Evolutionary conservation across 1,139 yeast genomes (phyloP).

Genomic region (Arxiozyma heterogenica): DNA sequence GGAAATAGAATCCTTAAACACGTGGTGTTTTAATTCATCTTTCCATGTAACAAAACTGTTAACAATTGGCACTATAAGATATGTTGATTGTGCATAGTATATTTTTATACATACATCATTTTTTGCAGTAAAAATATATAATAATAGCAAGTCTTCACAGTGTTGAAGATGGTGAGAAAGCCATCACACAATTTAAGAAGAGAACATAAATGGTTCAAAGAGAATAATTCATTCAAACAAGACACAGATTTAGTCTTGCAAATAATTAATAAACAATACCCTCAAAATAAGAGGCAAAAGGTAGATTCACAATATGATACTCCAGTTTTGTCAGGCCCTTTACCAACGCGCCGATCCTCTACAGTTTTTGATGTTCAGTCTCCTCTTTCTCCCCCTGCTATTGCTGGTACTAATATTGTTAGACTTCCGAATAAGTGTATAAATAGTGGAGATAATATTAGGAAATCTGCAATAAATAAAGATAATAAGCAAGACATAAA

Average conservation of each 20-base stretch:
- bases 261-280: conserved; percentile 12
- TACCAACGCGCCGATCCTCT: not conserved
- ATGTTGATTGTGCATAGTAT: not conserved
- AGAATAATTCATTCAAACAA: conserved; percentile 10
- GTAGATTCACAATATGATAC: not conserved
- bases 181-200: conserved; percentile 27
- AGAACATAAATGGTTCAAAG: conserved; percentile 28
- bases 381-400: not conserved
- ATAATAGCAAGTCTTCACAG: not conserved
- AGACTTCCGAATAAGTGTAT: not conserved
- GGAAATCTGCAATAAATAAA: too few species aligned
- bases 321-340: not conserved
- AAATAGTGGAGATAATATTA: not conserved
- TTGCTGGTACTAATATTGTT: not conserved
- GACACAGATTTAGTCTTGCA: conserved; percentile 16
- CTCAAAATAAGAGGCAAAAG: not conserved
- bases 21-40: not conserved
- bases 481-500: not conserved
- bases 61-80: not conserved
- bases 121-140: too few species aligned
- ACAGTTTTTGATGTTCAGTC: not conserved
- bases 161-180: conserved; percentile 17
- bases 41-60: not conserved
- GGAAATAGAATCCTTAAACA: not conserved
- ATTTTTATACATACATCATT: not conserved